Evolutionary conservation across 202 grass and related monocot genomes (phyloP).

Genomic region (Carex arenaria): DNA sequence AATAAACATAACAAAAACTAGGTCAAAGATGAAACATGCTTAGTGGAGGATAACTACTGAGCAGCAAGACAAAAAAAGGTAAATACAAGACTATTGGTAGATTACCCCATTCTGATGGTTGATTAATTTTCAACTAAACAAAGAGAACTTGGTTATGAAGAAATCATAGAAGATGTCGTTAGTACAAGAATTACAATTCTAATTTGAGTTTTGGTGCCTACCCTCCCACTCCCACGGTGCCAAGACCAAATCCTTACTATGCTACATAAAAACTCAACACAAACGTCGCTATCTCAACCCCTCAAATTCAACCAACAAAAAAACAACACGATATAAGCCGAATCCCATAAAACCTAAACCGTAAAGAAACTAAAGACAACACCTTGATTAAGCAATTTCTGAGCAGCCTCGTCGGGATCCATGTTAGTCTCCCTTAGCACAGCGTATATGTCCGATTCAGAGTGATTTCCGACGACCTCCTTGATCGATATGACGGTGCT

Average conservation of each 20-base stretch:
- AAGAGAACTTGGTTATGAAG: neutral
- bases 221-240: neutral
- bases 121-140: neutral
- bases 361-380: neutral
- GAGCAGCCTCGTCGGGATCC: slow-evolving; percentile 87
- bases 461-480: slow-evolving; percentile 83
- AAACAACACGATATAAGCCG: neutral
- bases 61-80: neutral
- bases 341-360: slow-evolving; percentile 8
- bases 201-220: neutral
- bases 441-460: slow-evolving; percentile 72
- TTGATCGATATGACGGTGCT: slow-evolving; percentile 65
- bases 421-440: slow-evolving; percentile 81
- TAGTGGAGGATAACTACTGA: neutral
- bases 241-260: neutral
- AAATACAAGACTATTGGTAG: neutral
- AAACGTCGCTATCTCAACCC: neutral
- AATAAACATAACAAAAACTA: slow-evolving; percentile 28
- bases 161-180: neutral
- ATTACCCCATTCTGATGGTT: neutral
- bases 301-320: slow-evolving; percentile 19
- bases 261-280: neutral
- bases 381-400: slow-evolving; percentile 93
- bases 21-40: slow-evolving; percentile 9
- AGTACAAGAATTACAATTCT: neutral